These are phyloP conservation scores for Wickerhamomyces bisporus DNA, from an alignment of 805 yeast species.

Conservation along the genomic window DNA sequence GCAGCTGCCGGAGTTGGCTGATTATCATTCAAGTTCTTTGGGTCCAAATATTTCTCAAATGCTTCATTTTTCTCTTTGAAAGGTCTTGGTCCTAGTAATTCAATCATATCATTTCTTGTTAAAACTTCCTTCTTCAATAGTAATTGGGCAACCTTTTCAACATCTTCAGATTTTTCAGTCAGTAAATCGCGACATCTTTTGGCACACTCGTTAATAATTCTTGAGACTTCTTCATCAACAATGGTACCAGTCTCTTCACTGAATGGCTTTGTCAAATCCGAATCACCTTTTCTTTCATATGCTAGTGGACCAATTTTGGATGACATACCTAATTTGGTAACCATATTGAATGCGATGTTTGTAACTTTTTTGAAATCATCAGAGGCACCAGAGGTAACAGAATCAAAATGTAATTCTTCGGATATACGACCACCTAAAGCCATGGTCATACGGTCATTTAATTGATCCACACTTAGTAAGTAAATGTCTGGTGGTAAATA, in stretches of 20 bases:
- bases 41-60: conserved; percentile 65
- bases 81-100: conserved; percentile 85
- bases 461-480: conserved; percentile 69
- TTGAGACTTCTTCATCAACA: conserved; percentile 79
- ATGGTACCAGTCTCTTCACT: conserved; percentile 79
- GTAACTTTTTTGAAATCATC: conserved; percentile 97
- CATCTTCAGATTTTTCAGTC: conserved; percentile 64
- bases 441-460: conserved; percentile 91
- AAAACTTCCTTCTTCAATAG: conserved; percentile 82
- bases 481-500: conserved; percentile 92
- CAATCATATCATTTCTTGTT: conserved; percentile 90
- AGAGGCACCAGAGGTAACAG: conserved; percentile 95
- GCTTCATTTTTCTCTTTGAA: conserved; percentile 89
- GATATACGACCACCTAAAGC: conserved; percentile 95
- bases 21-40: conserved; percentile 13
- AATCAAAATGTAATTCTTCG: conserved; percentile 85
- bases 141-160: conserved; percentile 83
- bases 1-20: no score
- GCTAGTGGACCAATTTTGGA: conserved; percentile 70
- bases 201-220: conserved; percentile 74
- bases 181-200: conserved; percentile 63
- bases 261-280: conserved; percentile 75
- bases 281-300: conserved; percentile 64
- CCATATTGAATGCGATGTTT: conserved; percentile 90
- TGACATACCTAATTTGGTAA: conserved; percentile 88